phyloP scores from a whole-genome alignment of 2,329 filamentous ascomycete genomes.

The Ceratocystis alfenasii region DNA sequence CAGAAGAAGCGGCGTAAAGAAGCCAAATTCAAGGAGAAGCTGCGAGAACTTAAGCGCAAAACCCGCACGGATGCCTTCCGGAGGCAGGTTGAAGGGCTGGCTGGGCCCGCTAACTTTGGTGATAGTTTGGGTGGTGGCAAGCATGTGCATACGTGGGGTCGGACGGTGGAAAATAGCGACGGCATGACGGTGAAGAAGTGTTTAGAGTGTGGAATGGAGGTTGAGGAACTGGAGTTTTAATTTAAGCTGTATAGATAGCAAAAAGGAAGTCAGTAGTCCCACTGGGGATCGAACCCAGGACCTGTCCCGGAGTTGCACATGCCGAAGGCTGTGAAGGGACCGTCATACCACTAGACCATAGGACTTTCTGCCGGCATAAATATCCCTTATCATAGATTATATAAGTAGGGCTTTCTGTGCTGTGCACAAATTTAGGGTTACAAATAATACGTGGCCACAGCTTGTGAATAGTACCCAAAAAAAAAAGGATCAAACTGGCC shows the following conservation, averaged over 20 bases:
- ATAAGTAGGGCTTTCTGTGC: not conserved
- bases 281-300: constrained; percentile 23
- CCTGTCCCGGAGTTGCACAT: constrained; percentile 19
- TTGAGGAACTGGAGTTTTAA: constrained; percentile 60
- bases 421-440: not conserved
- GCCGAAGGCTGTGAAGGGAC: constrained; percentile 18
- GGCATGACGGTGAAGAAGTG: constrained; percentile 76
- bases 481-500: not conserved
- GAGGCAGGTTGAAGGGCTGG: constrained; percentile 46
- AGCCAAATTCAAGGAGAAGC: constrained; percentile 78
- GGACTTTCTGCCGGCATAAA: not conserved
- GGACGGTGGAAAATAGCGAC: constrained; percentile 53
- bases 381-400: accelerated
- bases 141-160: constrained; percentile 83
- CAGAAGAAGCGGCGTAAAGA: constrained; percentile 81
- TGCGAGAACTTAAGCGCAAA: constrained; percentile 82
- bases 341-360: constrained; percentile 23
- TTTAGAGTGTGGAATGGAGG: constrained; percentile 62
- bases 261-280: constrained; percentile 13
- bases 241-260: not conserved
- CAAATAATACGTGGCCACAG: constrained; percentile 8
- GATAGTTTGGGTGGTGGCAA: constrained; percentile 57
- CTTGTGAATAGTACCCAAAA: not conserved
- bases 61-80: constrained; percentile 85
- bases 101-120: constrained; percentile 53